Percentiles rank a stretch among this genome's conserved stretches.
phyloP scores from a whole-genome alignment of 2,329 filamentous ascomycete species.

The Elsinoe fawcettii region DNA sequence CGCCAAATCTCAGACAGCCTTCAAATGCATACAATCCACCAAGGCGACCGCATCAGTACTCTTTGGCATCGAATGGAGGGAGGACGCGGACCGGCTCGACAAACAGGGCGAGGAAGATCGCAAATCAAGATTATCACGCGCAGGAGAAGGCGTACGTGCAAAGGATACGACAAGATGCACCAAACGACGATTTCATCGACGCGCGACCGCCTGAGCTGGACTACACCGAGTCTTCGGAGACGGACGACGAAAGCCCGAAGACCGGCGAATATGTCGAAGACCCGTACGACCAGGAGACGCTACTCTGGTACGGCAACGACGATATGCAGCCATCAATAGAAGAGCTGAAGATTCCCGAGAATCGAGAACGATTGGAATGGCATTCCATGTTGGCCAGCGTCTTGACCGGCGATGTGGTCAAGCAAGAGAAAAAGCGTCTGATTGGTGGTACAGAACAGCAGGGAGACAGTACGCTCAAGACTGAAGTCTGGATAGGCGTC shows the following conservation, averaged over 20 bases:
- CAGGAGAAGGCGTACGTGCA: conserved; percentile 95
- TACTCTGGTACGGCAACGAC: conserved; percentile 87
- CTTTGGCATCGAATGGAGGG: conserved; percentile 37
- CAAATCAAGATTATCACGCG: conserved; percentile 65
- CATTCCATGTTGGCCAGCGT: conserved; percentile 96
- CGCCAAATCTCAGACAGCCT: conserved; percentile 38
- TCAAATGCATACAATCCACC: conserved; percentile 45
- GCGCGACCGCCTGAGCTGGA: conserved; percentile 58
- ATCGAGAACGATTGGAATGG: conserved; percentile 89
- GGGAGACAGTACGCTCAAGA: conserved; percentile 57
- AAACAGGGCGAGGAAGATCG: conserved; percentile 52
- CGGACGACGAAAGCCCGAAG: conserved; percentile 82
- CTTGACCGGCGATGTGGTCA: conserved; percentile 90
- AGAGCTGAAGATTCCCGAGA: conserved; percentile 79
- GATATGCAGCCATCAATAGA: conserved; percentile 82
- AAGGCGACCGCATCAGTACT: conserved; percentile 42
- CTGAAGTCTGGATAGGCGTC: conserved; percentile 81
- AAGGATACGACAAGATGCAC: conserved; percentile 71
- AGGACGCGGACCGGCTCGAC: conserved; percentile 51
- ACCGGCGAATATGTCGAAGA: conserved; percentile 81
- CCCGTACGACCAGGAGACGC: conserved; percentile 80
- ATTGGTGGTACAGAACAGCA: conserved; percentile 74
- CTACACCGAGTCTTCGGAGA: conserved; percentile 68
- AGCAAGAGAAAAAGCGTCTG: conserved; percentile 93
- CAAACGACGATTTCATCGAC: conserved; percentile 60